A percentile compares a stretch with the other conserved stretches of the same genome.
These are phyloP conservation scores for Argentina anserina DNA, from an alignment of 306 rosid species.

Conservation along the genomic window DNA sequence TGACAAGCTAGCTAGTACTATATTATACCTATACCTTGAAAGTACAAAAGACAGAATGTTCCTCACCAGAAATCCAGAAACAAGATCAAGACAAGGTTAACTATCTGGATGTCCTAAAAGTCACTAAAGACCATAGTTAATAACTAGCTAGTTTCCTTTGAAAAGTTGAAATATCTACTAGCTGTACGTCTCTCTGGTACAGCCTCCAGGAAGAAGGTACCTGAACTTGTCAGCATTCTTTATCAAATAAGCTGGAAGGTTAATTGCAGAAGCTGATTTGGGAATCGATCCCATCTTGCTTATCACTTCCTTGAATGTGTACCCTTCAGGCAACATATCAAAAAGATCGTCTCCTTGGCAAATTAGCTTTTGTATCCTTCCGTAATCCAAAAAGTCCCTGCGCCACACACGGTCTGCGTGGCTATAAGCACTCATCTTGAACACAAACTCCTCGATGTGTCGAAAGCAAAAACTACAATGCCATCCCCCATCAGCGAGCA, in stretches of 20 bases:
- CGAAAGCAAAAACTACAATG: slow-evolving; percentile 93
- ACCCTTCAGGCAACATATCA: slow-evolving; percentile 89
- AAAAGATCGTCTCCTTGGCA: slow-evolving; percentile 76
- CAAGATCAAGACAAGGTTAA: no score
- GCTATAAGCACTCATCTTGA: slow-evolving; percentile 93
- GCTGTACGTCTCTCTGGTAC: slow-evolving; percentile 56
- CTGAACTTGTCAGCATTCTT: slow-evolving; percentile 65
- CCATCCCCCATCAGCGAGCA: slow-evolving; percentile 86
- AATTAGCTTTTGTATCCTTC: slow-evolving; percentile 66
- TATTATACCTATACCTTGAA: no score
- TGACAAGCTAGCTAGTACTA: no score
- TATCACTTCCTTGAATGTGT: slow-evolving; percentile 68
- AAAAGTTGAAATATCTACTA: slow-evolving; percentile 5
- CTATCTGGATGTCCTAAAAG: no score
- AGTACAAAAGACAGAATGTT: background rate
- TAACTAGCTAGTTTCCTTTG: no score
- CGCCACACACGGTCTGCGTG: slow-evolving; percentile 74
- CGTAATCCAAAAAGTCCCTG: slow-evolving; percentile 48
- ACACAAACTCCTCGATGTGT: slow-evolving; percentile 59
- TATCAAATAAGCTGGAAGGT: slow-evolving; percentile 77
- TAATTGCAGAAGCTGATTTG: slow-evolving; percentile 72
- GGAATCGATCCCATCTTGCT: slow-evolving; percentile 83
- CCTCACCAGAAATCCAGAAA: background rate
- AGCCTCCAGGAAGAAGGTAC: slow-evolving; percentile 90
- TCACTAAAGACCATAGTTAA: no score